Percentiles rank a stretch among this genome's conserved stretches.
phyloP scores from a whole-genome alignment of 1,139 yeast species.

The Petasospora fabianii region DNA sequence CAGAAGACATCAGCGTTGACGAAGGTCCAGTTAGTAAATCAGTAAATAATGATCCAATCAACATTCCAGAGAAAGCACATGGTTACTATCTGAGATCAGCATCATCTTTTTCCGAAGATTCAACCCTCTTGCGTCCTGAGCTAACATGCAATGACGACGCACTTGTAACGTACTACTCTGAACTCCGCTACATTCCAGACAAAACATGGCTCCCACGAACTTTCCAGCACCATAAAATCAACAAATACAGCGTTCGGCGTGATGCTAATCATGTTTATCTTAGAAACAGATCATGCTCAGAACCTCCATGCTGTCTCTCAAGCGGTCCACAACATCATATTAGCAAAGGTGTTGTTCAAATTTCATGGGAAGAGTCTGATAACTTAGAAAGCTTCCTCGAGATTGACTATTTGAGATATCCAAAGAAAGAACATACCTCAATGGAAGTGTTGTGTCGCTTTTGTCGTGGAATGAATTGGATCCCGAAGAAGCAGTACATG shows the following conservation, averaged over 20 bases:
- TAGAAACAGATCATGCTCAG: conserved; percentile 11
- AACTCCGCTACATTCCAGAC: conserved; percentile 12
- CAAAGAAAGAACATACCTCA: background rate
- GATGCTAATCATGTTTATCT: conserved; percentile 12
- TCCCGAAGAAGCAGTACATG: conserved; percentile 12
- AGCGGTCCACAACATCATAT: background rate
- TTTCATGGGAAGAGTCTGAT: background rate
- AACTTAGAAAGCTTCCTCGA: conserved; percentile 5
- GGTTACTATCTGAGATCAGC: no score
- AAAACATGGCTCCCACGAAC: conserved; percentile 20
- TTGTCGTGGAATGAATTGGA: conserved; percentile 28
- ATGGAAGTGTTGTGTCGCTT: conserved; percentile 26
- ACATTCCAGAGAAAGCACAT: no score
- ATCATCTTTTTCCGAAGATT: no score
- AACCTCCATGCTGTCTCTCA: conserved; percentile 4
- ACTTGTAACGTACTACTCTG: conserved; percentile 14
- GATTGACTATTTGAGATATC: conserved; percentile 13
- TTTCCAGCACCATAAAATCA: conserved; percentile 20
- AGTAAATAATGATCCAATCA: no score
- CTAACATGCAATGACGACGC: background rate
- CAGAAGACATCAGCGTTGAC: no score
- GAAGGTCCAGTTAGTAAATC: no score
- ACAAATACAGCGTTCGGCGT: conserved; percentile 5
- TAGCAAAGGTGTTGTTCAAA: no score
- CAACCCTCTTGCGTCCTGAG: no score